Conservation (phyloP, 1,139 yeast species). For the Debaryomycetaceae sp. region DNA sequence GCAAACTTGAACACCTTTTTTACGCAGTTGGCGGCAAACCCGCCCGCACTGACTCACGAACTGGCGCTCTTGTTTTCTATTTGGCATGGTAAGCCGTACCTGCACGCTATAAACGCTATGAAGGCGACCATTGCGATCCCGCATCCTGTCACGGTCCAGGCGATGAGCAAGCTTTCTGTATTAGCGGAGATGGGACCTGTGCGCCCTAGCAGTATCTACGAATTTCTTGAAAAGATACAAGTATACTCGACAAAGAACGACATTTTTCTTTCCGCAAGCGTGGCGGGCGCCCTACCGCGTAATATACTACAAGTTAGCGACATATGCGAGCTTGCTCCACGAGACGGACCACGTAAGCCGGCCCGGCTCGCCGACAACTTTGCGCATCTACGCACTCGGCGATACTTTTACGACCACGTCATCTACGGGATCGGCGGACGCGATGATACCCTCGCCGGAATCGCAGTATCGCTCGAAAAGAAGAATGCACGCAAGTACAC, state of each 20-base stretch:
- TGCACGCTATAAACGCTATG: constrained; percentile 16
- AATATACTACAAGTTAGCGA: constrained; percentile 8
- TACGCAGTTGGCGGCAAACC: constrained; percentile 8
- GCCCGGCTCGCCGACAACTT: constrained; percentile 12
- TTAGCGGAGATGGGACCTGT: constrained; percentile 5
- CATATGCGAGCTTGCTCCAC: too few species aligned
- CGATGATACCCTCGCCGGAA: neutral
- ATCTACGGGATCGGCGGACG: constrained; percentile 15
- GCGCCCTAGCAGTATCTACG: constrained; percentile 9
- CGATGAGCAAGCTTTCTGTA: constrained; percentile 8
- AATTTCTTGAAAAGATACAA: constrained; percentile 12
- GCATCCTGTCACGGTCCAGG: constrained; percentile 13
- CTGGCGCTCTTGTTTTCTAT: constrained; percentile 12
- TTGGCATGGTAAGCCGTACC: constrained; percentile 23
- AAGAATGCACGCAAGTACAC: constrained; percentile 19
- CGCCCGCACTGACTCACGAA: constrained; percentile 1
- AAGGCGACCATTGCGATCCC: constrained; percentile 26
- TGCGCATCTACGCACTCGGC: constrained; percentile 16
- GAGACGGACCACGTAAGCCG: too few species aligned
- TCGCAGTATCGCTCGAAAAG: constrained; percentile 25
- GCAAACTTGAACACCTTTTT: constrained; percentile 8
- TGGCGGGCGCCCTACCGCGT: too few species aligned
- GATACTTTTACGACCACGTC: constrained; percentile 17
- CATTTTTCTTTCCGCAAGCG: constrained; percentile 18
- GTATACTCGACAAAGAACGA: constrained; percentile 19